phyloP scores from a whole-genome alignment of 306 rosid species.

The Astragalus glycyphyllos region DNA sequence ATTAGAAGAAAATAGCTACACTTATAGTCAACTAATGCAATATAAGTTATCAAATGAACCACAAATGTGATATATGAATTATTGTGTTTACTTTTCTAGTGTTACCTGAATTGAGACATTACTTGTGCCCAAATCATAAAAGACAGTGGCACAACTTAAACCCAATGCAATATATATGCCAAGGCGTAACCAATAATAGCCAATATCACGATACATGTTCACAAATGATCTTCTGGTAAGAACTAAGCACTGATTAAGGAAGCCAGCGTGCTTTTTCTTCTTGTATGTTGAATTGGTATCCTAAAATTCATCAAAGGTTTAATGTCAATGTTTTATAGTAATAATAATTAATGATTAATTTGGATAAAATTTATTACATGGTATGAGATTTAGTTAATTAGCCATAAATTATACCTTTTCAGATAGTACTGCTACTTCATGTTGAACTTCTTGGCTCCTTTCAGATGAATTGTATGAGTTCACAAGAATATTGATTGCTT shows the following conservation, averaged over 20 bases:
- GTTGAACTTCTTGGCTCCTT: slow-evolving; percentile 38
- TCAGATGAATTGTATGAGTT: slow-evolving; percentile 44
- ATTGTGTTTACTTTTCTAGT: no score
- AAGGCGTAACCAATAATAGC: slow-evolving; percentile 80
- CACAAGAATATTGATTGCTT: slow-evolving; percentile 43
- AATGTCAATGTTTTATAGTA: background rate
- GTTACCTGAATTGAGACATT: slow-evolving; percentile 59
- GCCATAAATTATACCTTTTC: slow-evolving; percentile 38
- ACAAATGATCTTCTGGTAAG: slow-evolving; percentile 64
- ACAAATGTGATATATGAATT: no score
- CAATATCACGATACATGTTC: slow-evolving; percentile 72
- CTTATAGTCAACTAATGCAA: background rate
- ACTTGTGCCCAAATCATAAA: slow-evolving; percentile 43
- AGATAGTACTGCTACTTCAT: slow-evolving; percentile 32
- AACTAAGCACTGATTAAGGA: slow-evolving; percentile 56
- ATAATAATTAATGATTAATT: background rate
- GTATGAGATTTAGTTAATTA: background rate
- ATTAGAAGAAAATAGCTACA: background rate
- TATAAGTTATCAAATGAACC: background rate
- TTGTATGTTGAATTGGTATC: slow-evolving; percentile 39
- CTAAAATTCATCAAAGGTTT: slow-evolving; percentile 37
- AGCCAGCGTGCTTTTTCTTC: slow-evolving; percentile 58
- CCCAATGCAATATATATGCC: slow-evolving; percentile 51
- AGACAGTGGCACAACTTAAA: slow-evolving; percentile 54
- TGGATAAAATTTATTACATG: background rate